phyloP scores from a whole-genome alignment of 2,329 filamentous ascomycete genomes.

The Neonectria coccinea region DNA sequence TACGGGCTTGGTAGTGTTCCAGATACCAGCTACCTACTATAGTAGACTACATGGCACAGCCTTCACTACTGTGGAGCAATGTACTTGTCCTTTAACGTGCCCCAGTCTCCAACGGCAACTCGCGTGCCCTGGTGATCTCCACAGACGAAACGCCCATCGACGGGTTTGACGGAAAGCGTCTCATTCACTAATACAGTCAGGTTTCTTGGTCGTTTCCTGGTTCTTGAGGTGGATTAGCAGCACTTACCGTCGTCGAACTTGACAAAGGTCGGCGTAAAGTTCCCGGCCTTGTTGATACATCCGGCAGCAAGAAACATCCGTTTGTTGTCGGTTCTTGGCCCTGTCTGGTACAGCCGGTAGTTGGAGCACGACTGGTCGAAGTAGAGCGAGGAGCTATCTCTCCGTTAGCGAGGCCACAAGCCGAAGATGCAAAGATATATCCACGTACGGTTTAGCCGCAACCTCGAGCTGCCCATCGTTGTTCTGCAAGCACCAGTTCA shows the following conservation, averaged over 20 bases:
- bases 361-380: background rate
- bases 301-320: background rate
- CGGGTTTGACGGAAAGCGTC: background rate
- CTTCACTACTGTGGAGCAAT: background rate
- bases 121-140: background rate
- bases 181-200: background rate
- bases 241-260: background rate
- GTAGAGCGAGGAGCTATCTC: background rate
- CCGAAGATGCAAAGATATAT: background rate
- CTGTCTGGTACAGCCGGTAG: background rate
- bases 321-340: background rate
- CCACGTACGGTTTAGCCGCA: background rate
- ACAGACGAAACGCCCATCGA: background rate
- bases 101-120: background rate
- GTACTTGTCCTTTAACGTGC: background rate
- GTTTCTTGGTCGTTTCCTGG: background rate
- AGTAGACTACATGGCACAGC: background rate
- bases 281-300: background rate
- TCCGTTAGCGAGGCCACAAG: background rate
- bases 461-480: background rate
- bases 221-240: background rate
- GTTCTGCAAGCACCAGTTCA: conserved; percentile 11
- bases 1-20: too few species aligned
- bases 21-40: background rate
- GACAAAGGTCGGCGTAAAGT: background rate